Base-by-base conservation (phyloP, 192 early-diverging fungal species). In the Rhizophagus clarus region DNA sequence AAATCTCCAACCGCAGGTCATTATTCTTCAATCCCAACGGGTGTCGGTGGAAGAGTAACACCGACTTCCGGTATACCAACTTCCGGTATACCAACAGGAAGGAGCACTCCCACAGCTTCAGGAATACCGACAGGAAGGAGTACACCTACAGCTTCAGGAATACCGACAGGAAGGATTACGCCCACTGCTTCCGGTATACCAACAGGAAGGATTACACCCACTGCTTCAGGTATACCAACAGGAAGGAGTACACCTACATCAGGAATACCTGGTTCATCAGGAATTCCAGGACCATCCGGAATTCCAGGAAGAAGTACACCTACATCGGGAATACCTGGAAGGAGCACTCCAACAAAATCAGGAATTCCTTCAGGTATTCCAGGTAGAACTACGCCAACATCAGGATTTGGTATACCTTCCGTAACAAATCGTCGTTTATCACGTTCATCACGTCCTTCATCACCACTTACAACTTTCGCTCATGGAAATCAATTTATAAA, bases 171-270 rank as follows among this genome's bases (percentile, higher is more conserved):
- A 45, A 45, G 42, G 6, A 40, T 5, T 40, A 40, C 37, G 2
- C 32, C 32, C 32, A 32, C 31, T 12, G 17, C 15, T 32, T 9
- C 34, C 9, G 24, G 56, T 28, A 31, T 37, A 17, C 56, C 79
- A 40, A 37, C 2, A 3, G 34, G 34, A 37, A 37, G 34, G n/a
- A n/a, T n/a, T n/a, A n/a, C n/a, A n/a, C n/a, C n/a, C n/a, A n/a
- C n/a, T n/a, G n/a, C n/a, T n/a, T n/a, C n/a, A 37, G 34, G 2
- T 37, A 37, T 5, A 3, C 34, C 34, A 37, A 37, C 42, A 61
- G 69, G 71, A 61, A 51, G 79, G 63, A 15, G 83, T 84, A 51
- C 75, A 78, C 79, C 87, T 81, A 80, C 68, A 80, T 42, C 68
- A 22, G 9, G 22, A 31, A 37, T n/a, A 17, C 22, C 29, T n/a